Conservation (phyloP, 805 yeast species). For the Ogataea wickerhamii region DNA sequence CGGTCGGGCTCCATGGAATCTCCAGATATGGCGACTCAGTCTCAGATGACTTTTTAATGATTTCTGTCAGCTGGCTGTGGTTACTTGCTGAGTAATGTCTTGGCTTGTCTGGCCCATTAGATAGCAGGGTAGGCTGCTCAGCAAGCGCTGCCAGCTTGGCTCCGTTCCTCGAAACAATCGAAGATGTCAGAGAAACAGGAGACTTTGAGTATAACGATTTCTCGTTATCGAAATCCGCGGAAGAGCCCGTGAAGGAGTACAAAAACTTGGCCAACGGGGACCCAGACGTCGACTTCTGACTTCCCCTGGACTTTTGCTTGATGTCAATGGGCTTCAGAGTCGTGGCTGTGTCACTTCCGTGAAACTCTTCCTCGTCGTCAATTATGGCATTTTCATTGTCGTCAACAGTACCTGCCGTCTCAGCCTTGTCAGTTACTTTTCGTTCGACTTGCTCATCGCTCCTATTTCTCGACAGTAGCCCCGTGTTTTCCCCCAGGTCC, state of each 20-base stretch:
- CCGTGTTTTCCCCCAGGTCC: not conserved
- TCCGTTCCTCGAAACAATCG: slow-evolving; percentile 13
- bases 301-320: slow-evolving; percentile 2
- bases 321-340: slow-evolving; percentile 21
- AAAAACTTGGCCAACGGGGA: slow-evolving; percentile 19
- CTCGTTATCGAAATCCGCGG: slow-evolving; percentile 36
- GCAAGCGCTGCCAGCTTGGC: slow-evolving; percentile 10
- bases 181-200: slow-evolving; percentile 18
- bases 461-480: not conserved
- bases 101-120: slow-evolving; percentile 13
- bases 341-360: slow-evolving; percentile 2
- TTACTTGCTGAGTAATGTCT: slow-evolving; percentile 22
- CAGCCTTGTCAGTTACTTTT: not conserved
- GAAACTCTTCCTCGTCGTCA: slow-evolving; percentile 20
- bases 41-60: slow-evolving; percentile 16
- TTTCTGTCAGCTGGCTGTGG: slow-evolving; percentile 30
- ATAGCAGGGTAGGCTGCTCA: slow-evolving; percentile 10
- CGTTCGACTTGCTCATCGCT: not conserved
- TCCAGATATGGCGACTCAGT: slow-evolving; percentile 4
- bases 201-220: slow-evolving; percentile 21
- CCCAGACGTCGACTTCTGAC: slow-evolving; percentile 3
- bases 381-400: slow-evolving; percentile 24
- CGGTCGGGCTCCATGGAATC: slow-evolving; percentile 57
- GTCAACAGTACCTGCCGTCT: slow-evolving; percentile 4
- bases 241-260: slow-evolving; percentile 32